Evolutionary conservation across 2,329 filamentous ascomycete species (phyloP), one percentile per base, ranked within the genome.

Genomic region (Calonectria pteridis): DNA sequence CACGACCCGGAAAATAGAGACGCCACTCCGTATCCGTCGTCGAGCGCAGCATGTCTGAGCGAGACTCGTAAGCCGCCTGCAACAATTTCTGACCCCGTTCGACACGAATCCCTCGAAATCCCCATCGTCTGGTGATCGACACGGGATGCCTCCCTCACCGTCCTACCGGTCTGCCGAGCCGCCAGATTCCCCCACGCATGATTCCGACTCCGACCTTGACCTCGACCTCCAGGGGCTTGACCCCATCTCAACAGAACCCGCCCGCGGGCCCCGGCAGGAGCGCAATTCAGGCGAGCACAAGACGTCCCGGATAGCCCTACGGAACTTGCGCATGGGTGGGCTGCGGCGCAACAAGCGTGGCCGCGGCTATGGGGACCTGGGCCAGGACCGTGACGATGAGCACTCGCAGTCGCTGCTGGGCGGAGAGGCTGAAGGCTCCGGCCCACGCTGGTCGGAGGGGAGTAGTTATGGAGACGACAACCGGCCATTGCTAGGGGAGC

Each of bases 201-300:
- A 95, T 82, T 94, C 93, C 82, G 94, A 96, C 71, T 84, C 85
- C 75, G 94, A 96, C 83, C 91, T 97, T 80, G 93, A 96, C 80
- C 89, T 97, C 79, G 93, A 95, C 81, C 89, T 95, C 78, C 90
- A 95, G 81, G 94, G 96, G 87, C 92, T 97, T 77, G 94, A 96
- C 82, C 94, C 94, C 82, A 82, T 85, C 73, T 85, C 86, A n/a
- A 81, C 82, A 77, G 80, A 82, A 78, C 80, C 84, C 77, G 75
- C 82, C 73, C 79, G 82, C 63, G 81, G 81, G 62, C 74, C 81
- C 53, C 77, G 76, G 62, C 81, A 81, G 75, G 82, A 82, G 58
- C 78, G 69, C 51, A 69, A 76, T 43, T 75, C 79, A 26, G 59
- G 77, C 35, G 86, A 89, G 77, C 85, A 87, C 73, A 86, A 88